Evolutionary conservation across 805 yeast species (phyloP), one percentile per base, ranked within the genome.

Genomic region (Yarrowia sp.): DNA sequence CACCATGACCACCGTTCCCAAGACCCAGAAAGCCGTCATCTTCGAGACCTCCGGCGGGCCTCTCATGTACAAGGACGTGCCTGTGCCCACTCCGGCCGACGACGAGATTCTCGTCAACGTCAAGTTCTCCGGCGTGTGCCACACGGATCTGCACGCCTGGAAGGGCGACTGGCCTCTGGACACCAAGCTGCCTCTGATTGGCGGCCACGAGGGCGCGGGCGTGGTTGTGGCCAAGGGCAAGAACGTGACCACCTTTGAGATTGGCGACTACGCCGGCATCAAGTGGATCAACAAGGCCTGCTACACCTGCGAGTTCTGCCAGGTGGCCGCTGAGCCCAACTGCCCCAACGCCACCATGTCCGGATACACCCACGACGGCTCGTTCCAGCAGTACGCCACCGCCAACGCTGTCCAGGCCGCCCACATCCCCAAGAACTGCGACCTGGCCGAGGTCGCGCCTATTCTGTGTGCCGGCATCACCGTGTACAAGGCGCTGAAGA

Each of bases 181-280:
- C 71, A 85, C 88, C 71, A 88, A 87, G 77, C 82, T 88, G 70
- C 94, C 94, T 30, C 80, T 89, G 73, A 92, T 90, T 61, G 95
- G 94, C 71, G 96, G 96, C 74, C 96, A 90, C 80, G 96, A 90
- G 80, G 96, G 97, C 82, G 97, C 96, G 39, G 97, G 97, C 79
- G 86, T 91, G 78, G 91, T 97, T 46, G 96, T 50, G n/a, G 55
- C 55, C 55, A 50, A 33, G 55, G 55, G 55, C 55, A 50, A 50
- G 55, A 50, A 50, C 40, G 55, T 50, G 55, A 50, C 55, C 55
- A 50, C 55, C 39, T 50, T 50, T 17, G 40, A 50, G 40, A 34
- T 50, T 13, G 55, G 55, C 40, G 55, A 50, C 34, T 50, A 50
- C 40, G 55, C 55, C 55, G 55, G 55, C 7, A 50, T 50, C 55